Conservation (phyloP, 768 basidiomycete species). For the Tricholoma flavovirens region DNA sequence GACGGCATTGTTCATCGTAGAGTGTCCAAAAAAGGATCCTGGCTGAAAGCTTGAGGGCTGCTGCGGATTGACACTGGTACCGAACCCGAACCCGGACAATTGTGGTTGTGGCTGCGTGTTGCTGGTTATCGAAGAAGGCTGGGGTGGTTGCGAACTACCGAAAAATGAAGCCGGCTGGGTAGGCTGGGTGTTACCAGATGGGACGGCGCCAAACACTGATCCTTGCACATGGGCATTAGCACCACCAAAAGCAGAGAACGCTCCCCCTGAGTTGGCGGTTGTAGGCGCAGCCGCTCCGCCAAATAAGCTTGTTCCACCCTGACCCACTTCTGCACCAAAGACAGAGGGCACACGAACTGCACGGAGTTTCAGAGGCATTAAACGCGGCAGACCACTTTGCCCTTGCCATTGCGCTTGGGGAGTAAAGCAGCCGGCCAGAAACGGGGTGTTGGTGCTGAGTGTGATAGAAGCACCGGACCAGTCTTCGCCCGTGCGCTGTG, state of each 20-base stretch:
- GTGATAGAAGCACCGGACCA: constrained; percentile 48
- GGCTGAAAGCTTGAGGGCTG: background rate
- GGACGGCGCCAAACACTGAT: background rate
- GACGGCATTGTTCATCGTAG: background rate
- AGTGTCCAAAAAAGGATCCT: background rate
- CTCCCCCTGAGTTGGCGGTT: background rate
- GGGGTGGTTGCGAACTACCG: too few species aligned
- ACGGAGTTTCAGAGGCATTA: background rate
- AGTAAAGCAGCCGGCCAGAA: background rate
- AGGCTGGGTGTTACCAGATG: background rate
- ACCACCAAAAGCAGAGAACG: background rate
- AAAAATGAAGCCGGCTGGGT: background rate
- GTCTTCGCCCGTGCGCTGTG: constrained; percentile 55
- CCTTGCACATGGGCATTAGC: background rate
- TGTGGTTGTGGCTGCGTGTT: background rate
- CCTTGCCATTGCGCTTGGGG: background rate
- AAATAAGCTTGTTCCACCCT: background rate
- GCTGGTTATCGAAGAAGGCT: background rate
- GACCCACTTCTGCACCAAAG: too few species aligned
- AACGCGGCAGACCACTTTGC: background rate
- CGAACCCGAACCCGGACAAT: background rate
- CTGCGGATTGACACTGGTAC: background rate
- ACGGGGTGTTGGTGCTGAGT: constrained; percentile 43
- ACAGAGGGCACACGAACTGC: background rate
- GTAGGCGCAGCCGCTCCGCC: background rate